phyloP scores from a whole-genome alignment of 768 basidiomycete species.

The Pulveroboletus frians region DNA sequence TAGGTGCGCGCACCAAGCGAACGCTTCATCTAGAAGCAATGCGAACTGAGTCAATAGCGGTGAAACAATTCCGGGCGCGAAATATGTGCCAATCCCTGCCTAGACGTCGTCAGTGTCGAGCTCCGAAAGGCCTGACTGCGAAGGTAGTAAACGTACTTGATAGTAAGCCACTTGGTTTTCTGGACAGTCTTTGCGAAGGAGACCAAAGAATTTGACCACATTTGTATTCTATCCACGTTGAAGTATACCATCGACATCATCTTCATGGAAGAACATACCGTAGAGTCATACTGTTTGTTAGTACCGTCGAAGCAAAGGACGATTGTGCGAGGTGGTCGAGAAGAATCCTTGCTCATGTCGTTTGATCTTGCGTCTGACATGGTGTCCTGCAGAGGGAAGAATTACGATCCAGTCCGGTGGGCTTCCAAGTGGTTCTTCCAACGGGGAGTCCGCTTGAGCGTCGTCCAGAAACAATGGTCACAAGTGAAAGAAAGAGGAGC shows the following conservation, averaged over 20 bases:
- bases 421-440: not conserved
- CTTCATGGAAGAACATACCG: conserved; percentile 32
- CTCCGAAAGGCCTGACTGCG: not conserved
- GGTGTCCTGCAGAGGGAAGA: not conserved
- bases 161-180: conserved; percentile 63
- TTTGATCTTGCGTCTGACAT: conserved; percentile 15
- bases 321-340: conserved; percentile 37
- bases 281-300: conserved; percentile 42
- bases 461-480: not conserved
- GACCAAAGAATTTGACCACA: conserved; percentile 61
- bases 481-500: no score
- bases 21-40: conserved; percentile 57
- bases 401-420: not conserved
- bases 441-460: not conserved
- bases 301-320: conserved; percentile 74
- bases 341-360: not conserved
- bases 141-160: conserved; percentile 42
- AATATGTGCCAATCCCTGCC: conserved; percentile 46
- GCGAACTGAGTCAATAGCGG: conserved; percentile 56
- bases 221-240: conserved; percentile 50
- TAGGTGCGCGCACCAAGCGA: conserved; percentile 55
- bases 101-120: conserved; percentile 12
- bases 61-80: conserved; percentile 61
- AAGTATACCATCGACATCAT: not conserved
- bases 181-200: conserved; percentile 55